phyloP scores from a whole-genome alignment of 2,329 filamentous ascomycete genomes.

The Orbilia javanica region DNA sequence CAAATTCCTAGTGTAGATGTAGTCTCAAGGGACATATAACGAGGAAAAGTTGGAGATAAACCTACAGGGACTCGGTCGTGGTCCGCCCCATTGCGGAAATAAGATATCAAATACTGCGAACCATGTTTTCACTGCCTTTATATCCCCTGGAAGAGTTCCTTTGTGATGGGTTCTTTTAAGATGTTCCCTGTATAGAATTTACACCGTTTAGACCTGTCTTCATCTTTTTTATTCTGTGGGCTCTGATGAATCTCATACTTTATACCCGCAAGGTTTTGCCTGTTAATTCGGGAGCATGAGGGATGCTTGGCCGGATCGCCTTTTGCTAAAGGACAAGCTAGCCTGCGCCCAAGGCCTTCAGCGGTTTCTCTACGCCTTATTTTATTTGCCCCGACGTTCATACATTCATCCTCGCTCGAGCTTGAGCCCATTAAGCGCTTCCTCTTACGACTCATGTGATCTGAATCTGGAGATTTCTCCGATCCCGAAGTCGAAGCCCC shows the following conservation, averaged over 20 bases:
- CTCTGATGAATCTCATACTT: background rate
- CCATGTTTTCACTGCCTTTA: background rate
- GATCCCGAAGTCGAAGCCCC: background rate
- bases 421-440: background rate
- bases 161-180: background rate
- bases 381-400: background rate
- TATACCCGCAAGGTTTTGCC: conserved; percentile 2
- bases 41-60: too few species aligned
- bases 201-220: background rate
- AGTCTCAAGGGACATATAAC: too few species aligned
- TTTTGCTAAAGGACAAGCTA: conserved; percentile 23
- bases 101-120: background rate
- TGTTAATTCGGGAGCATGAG: background rate
- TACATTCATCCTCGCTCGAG: background rate
- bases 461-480: background rate
- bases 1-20: background rate
- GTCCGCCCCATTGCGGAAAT: background rate
- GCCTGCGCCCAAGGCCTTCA: background rate
- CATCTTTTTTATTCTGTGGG: background rate
- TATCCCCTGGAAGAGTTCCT: background rate
- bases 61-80: background rate
- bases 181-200: background rate
- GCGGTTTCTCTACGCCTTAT: background rate
- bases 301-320: background rate
- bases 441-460: background rate